Base-by-base conservation (phyloP, 768 basidiomycete genomes). In the Butyriboletus loyo region DNA sequence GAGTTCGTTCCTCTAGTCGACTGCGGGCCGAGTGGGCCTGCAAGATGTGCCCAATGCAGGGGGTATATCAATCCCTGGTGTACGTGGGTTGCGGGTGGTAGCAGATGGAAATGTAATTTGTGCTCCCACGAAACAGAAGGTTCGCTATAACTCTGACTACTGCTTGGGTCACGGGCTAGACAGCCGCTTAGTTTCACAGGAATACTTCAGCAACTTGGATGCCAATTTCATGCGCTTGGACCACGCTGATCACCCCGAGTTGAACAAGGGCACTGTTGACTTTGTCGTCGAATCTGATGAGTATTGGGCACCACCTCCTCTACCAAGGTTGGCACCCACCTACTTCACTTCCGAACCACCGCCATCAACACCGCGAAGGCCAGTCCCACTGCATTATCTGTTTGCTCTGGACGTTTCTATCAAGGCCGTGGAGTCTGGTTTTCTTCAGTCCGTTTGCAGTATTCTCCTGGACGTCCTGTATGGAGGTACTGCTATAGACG, bases 1-100 rank as follows among this genome's bases (percentile, higher is more conserved):
- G 89, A 93, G 38, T 78, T 84, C 0, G 72, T 98, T 13, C 92
- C 93, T 0, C 58, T 91, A 6, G 83, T 98, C 5, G 82, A 89
- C 49, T 80, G 83, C 30, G 86, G 85, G 6, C 75, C 76, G 24
- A 65, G 68, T 1, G 94, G 93, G 13, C 97, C 96, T 13, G 80
- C 88, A 22, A 80, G 97, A 30, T 99, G 97, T 62, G 80, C 77
- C 40, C 76, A 80, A 31, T 99, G 97, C 69, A 79, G 91, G 58
- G 91, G 79, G 0, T 99, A 98, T 68, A 77, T 99, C 60, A 98
- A 98, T 64, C 89, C 94, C 0, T 98, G 93, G 93, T 92, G 87
- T 68, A 74, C 74, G 24, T 99, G 92, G 85, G 72, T 80, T 19
- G 80, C 87, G 9, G 89, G 89, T 3, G 97, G 97, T 6, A 78